Base-by-base conservation (phyloP, 148 eudicot species). In the Vaccinium myrtillus region DNA sequence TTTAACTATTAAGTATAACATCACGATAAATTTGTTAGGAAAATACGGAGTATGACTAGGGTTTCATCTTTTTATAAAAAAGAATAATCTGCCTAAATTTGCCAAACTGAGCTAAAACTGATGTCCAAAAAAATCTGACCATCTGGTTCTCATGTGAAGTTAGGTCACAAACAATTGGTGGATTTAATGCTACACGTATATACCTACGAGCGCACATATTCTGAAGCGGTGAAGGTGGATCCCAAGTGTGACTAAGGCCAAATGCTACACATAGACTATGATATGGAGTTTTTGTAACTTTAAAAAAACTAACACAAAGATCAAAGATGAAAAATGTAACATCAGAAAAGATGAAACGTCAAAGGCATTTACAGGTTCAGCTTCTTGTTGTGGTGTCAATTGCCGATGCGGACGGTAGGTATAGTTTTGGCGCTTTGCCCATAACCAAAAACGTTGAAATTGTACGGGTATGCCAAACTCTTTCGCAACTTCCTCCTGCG, bases 391-490 rank as follows among this genome's bases (percentile, higher is more conserved):
- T 3, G 91, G 87, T 13, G 89, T 91, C 91, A 96, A 89, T 11
- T 92, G 95, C 8, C 98, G 93, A 87, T 90, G 90, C 23, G 98
- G 99, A 73, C 99, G 98, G 86, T 94, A 93, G 0, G 99, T 94
- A 53, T 92, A 93, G 84, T 94, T 96, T 84, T 92, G 93, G 70
- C 99, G 90, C 91, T 93, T 94, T 77, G 94, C 99, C 99, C 99
- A 96, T 27, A 91, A 75, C 99, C 99, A 96, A 81, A 89, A 96
- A 18, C 98, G 91, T 77, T 96, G 99, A 79, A 87, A 96, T 53
- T 94, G 94, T 87, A 93, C 97, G 0, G 99, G 98, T 81, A 96
- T 87, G 53, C 97, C 98, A 90, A 94, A 86, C 81, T 91, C 96
- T 91, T 92, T 93, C 56, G 97, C 95, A 56, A 96, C 92, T 82